These are phyloP conservation scores for Stenocarpella maydis DNA, from an alignment of 2,329 filamentous ascomycete species.

Conservation along the genomic window DNA sequence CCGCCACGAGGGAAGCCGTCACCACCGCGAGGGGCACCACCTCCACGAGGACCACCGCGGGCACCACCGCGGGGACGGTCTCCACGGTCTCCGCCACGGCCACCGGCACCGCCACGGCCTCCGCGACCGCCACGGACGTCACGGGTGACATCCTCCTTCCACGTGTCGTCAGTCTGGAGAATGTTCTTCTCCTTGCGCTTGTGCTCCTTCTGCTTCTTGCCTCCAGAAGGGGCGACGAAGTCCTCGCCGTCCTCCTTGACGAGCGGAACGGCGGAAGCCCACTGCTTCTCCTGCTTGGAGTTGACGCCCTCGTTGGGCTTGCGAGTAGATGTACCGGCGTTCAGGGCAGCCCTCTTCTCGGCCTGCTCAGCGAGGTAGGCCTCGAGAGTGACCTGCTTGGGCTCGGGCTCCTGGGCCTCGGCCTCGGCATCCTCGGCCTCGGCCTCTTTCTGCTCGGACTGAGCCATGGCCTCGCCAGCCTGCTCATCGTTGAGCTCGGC, in stretches of 20 bases:
- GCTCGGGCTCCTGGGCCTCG: constrained; percentile 70
- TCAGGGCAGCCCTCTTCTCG: constrained; percentile 79
- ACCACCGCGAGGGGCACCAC: constrained; percentile 54
- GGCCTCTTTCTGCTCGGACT: constrained; percentile 81
- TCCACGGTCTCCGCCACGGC: constrained; percentile 53
- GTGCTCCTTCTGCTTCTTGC: constrained; percentile 86
- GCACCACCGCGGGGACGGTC: constrained; percentile 55
- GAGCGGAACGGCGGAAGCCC: constrained; percentile 81
- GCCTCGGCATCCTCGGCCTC: constrained; percentile 52
- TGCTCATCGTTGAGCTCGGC: constrained; percentile 92
- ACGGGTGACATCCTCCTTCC: constrained; percentile 71
- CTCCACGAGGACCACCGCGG: constrained; percentile 56
- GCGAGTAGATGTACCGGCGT: constrained; percentile 74
- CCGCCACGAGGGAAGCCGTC: constrained; percentile 52
- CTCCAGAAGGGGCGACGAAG: constrained; percentile 77
- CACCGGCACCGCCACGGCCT: constrained; percentile 61
- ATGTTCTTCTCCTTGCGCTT: constrained; percentile 92
- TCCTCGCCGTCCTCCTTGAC: constrained; percentile 73
- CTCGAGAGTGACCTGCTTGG: constrained; percentile 89
- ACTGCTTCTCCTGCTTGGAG: constrained; percentile 76
- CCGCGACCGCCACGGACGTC: constrained; percentile 40
- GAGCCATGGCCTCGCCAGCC: constrained; percentile 88
- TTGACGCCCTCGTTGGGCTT: constrained; percentile 86
- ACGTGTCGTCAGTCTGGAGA: constrained; percentile 88
- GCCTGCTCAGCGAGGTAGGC: constrained; percentile 81